Conservation (phyloP, 78 protist genomes). For the Polysphondylium violaceum region DNA sequence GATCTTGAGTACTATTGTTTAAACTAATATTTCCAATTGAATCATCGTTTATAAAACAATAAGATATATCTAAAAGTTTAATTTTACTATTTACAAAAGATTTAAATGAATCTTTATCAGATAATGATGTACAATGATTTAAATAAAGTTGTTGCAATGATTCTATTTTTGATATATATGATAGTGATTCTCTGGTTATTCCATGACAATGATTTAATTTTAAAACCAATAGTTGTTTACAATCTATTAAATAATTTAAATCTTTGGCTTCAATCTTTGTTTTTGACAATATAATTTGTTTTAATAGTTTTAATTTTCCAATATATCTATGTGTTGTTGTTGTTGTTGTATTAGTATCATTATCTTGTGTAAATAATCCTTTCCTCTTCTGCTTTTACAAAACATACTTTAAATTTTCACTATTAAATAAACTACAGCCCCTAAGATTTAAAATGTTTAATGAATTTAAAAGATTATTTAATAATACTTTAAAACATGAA, state of each 20-base stretch:
- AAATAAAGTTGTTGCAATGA: not conserved
- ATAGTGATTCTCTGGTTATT: slow-evolving; percentile 14
- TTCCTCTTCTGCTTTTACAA: not conserved
- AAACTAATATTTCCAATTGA: slow-evolving; percentile 26
- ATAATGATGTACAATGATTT: slow-evolving; percentile 23
- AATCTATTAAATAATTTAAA: not conserved
- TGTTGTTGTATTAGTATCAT: not conserved
- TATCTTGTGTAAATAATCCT: not conserved
- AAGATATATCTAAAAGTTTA: slow-evolving; percentile 15
- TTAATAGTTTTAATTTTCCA: not conserved
- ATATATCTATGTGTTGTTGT: not conserved
- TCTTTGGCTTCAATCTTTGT: slow-evolving; percentile 20
- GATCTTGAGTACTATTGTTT: not conserved
- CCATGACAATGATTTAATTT: slow-evolving; percentile 27
- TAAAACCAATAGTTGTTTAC: not conserved
- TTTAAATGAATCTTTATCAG: slow-evolving; percentile 1
- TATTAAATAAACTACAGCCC: slow-evolving; percentile 11
- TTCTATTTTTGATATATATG: not conserved
- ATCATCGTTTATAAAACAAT: slow-evolving; percentile 41
- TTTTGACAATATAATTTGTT: slow-evolving; percentile 39
- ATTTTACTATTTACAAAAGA: not conserved
- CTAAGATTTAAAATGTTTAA: slow-evolving; percentile 37
- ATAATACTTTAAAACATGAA: not conserved
- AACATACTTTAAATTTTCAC: slow-evolving; percentile 2
- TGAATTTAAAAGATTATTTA: not conserved